A percentile compares a stretch with the other conserved stretches of the same genome.
Conservation (phyloP, 2,329 filamentous ascomycete species). For the Scedosporium apiospermum region DNA sequence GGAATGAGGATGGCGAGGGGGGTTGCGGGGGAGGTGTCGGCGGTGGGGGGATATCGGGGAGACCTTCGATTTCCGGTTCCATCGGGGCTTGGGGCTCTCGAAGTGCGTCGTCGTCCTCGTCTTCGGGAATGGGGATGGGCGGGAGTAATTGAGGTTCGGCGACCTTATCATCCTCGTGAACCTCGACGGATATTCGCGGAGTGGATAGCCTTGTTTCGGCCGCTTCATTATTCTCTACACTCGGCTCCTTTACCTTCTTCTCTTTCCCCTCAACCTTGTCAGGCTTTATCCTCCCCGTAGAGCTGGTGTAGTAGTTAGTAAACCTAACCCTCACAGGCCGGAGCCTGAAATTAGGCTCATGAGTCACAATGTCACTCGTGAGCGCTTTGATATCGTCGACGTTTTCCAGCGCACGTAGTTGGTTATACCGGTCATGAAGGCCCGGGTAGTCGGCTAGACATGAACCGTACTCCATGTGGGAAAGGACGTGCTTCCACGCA, state of each 20-base stretch:
- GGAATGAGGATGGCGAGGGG: constrained; percentile 48
- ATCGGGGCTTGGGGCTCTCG: constrained; percentile 11
- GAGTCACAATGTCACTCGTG: constrained; percentile 5
- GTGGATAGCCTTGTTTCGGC: constrained; percentile 15
- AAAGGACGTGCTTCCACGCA: constrained; percentile 63
- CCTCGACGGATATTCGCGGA: constrained; percentile 34
- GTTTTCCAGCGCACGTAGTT: constrained; percentile 62
- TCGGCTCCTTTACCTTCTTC: neutral
- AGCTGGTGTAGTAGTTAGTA: constrained; percentile 85
- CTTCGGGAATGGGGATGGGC: neutral
- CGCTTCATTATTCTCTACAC: neutral
- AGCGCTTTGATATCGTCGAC: constrained; percentile 41
- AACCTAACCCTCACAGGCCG: constrained; percentile 53
- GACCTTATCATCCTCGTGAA: constrained; percentile 25
- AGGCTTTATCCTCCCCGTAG: constrained; percentile 58
- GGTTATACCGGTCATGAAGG: constrained; percentile 60
- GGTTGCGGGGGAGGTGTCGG: constrained; percentile 31
- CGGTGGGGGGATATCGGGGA: constrained; percentile 34
- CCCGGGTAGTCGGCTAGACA: constrained; percentile 68
- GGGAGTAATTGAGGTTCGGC: constrained; percentile 1
- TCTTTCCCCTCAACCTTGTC: constrained; percentile 18
- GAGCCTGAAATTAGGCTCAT: constrained; percentile 9
- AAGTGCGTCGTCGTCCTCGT: constrained; percentile 1
- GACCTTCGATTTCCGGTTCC: constrained; percentile 8
- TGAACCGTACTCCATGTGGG: constrained; percentile 75